Evolutionary conservation across 768 basidiomycete genomes (phyloP).

Genomic region (Mycena rebaudengoi): DNA sequence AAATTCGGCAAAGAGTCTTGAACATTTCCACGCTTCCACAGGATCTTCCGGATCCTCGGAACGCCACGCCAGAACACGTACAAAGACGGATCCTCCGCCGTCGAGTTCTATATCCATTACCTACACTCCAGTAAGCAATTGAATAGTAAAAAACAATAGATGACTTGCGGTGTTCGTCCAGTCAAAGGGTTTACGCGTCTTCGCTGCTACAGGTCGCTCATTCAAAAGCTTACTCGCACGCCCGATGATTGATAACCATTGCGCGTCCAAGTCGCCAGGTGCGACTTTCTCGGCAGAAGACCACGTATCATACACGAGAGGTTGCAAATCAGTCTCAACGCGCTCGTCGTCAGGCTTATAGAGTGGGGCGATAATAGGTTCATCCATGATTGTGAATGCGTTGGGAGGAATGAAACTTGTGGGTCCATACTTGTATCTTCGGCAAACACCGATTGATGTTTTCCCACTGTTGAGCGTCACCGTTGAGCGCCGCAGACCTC

Average conservation of each 20-base stretch:
- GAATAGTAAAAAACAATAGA: not conserved
- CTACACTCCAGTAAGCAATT: not conserved
- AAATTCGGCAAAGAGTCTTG: not conserved
- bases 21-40: not conserved
- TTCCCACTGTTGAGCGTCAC: too few relatives aligned
- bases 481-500: too few relatives aligned
- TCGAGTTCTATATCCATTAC: constrained; percentile 10
- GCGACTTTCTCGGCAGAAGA: not conserved
- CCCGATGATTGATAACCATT: not conserved
- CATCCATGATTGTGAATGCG: not conserved
- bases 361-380: not conserved
- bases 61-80: not conserved
- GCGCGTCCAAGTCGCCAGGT: too few relatives aligned
- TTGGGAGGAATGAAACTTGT: too few relatives aligned
- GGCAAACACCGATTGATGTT: too few relatives aligned
- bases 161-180: not conserved
- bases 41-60: not conserved
- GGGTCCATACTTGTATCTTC: too few relatives aligned
- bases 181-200: not conserved
- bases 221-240: not conserved
- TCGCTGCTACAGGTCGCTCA: not conserved
- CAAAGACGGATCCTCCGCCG: not conserved
- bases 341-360: not conserved
- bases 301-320: constrained; percentile 6
- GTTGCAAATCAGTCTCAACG: not conserved